Conservation (phyloP, 2,329 filamentous ascomycete genomes). For the Trichophyton benhamiae region DNA sequence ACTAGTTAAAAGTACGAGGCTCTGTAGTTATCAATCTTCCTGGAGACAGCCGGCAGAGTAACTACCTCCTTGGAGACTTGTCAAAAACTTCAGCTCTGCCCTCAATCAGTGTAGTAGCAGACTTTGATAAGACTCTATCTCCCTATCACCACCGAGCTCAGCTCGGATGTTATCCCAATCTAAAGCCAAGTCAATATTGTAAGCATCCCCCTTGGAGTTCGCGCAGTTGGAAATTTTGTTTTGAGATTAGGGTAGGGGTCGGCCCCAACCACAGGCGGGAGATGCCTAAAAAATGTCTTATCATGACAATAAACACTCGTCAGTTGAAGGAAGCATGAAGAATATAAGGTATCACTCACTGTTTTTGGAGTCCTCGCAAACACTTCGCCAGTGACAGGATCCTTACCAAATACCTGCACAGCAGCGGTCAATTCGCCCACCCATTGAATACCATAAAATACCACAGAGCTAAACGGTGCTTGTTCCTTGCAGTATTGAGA, state of each 20-base stretch:
- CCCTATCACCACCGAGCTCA: no score
- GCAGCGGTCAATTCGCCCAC: not conserved
- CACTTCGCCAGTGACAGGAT: not conserved
- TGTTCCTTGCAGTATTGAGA: not conserved
- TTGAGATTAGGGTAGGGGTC: not conserved
- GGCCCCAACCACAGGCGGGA: no score
- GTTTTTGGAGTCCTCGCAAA: not conserved
- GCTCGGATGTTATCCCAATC: not conserved
- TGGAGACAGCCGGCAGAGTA: not conserved
- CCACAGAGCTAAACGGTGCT: not conserved
- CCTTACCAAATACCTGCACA: conserved; percentile 5
- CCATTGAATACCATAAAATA: not conserved
- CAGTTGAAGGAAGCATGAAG: not conserved
- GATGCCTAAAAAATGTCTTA: no score
- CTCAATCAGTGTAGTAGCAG: no score
- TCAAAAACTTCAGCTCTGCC: no score
- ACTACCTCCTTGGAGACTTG: no score
- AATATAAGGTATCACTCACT: not conserved
- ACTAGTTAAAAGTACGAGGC: no score
- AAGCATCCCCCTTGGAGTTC: not conserved
- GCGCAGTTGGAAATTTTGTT: not conserved
- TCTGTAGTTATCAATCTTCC: not conserved
- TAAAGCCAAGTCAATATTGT: not conserved
- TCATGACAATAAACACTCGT: not conserved
- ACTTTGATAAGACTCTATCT: no score